Evolutionary conservation across 164 flowering plant species (phyloP), one percentile per base, ranked within the genome.

Genomic region (Buxus sempervirens): DNA sequence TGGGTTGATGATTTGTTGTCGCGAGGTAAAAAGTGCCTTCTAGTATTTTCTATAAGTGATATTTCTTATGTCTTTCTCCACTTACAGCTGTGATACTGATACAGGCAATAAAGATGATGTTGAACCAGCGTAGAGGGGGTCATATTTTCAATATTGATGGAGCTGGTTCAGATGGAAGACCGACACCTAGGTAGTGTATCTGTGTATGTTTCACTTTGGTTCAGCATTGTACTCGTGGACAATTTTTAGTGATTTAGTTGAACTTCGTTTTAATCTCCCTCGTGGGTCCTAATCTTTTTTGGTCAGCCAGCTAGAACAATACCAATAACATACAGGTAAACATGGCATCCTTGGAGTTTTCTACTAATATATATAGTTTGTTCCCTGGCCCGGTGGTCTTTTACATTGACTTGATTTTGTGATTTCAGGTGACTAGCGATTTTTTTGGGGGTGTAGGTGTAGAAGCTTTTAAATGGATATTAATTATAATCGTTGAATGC

Each of bases 141-240:
- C 98, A 94, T 73, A 76, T 94, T 53, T 94, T 94, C 84, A 94
- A 94, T 80, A 91, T 91, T 71, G 98, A 94, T 80, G 98, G 98
- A 64, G 98, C 98, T 73, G 98, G 98, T 78, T 91, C 97, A 71
- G 98, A 94, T 85, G 98, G 98, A 74, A 85, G 96, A 79, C 98
- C 98, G 57, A 94, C 98, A 48, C 96, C 98, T 1, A 84, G 97
- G 98, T 91, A 78, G 26, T 9, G 54, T 59, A 18, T 65, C 20
- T 36, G 26, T 9, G 54, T 59, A 18, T 65, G 23, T 36, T 72
- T 42, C 58, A 51, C 41, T 25, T 57, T 20, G 55, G 42, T 64
- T 22, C 28, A 20, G 51, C 28, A 54, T 67, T 63, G 48, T 22
- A 8, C 42, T n/a, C 59, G n/a, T 64, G 20, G 27, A 67, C 9